phyloP scores from a whole-genome alignment of 2,329 filamentous ascomycete genomes.

The Neofusicoccum parvum region DNA sequence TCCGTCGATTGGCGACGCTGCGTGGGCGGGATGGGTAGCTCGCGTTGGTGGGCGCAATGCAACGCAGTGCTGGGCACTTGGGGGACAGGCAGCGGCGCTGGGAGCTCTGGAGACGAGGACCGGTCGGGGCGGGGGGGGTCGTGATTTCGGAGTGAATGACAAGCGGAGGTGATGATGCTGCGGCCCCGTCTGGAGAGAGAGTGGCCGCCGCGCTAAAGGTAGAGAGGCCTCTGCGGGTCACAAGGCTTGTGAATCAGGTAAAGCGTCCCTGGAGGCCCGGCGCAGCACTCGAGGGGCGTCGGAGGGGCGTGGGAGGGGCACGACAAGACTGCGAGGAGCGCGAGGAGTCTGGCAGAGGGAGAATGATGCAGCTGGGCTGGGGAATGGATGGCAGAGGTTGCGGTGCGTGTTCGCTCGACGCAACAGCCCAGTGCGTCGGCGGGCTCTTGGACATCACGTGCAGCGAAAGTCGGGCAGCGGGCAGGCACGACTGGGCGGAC shows the following conservation, averaged over 20 bases:
- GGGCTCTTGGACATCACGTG: slow-evolving; percentile 14
- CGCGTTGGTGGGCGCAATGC: slow-evolving; percentile 5
- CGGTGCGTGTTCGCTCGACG: slow-evolving; percentile 15
- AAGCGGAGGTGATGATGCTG: slow-evolving; percentile 21
- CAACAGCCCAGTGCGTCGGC: slow-evolving; percentile 17
- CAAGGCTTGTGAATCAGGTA: slow-evolving; percentile 17
- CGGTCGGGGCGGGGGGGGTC: neutral
- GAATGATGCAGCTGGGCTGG: slow-evolving; percentile 10
- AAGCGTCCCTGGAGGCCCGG: slow-evolving; percentile 10
- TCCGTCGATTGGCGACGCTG: slow-evolving; percentile 17
- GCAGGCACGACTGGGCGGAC: slow-evolving; percentile 3
- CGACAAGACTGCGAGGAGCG: slow-evolving; percentile 14
- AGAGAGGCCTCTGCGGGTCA: slow-evolving; percentile 18
- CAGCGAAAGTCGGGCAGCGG: neutral
- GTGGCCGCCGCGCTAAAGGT: slow-evolving; percentile 20
- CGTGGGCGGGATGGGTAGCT: slow-evolving; percentile 5
- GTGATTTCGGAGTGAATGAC: slow-evolving; percentile 21
- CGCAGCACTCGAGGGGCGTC: slow-evolving; percentile 15
- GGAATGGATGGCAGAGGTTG: slow-evolving; percentile 17
- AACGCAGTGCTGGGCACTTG: neutral
- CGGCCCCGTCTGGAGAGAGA: slow-evolving; percentile 20
- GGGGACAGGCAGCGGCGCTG: neutral
- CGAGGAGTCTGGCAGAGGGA: slow-evolving; percentile 1
- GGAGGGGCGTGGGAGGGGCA: slow-evolving; percentile 15
- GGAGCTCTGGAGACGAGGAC: neutral